Evolutionary conservation across 345 rosid genomes (phyloP), one percentile per base, ranked within the genome.

Genomic region (Dipteronia sinensis): DNA sequence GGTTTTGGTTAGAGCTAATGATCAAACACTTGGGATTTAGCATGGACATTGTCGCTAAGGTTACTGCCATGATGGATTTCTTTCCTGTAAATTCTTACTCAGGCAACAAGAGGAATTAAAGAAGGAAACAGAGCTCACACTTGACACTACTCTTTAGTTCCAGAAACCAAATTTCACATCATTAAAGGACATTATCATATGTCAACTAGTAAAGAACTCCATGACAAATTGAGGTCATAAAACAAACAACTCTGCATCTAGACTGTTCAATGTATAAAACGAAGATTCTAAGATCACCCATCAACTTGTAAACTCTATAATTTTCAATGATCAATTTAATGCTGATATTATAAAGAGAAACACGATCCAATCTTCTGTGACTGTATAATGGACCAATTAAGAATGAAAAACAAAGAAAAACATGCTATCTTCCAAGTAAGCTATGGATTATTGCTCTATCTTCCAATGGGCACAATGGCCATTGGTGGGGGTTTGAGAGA

Each of bases 31-130:
- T 27, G 27, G 27, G 27, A 27, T 34, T 34, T 34, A 5, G 38
- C 38, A 34, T 34, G 38, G 38, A 34, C 38, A 34, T 34, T 34
- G 6, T 34, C 38, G 38, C 38, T 4, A 91, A 73, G 65, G 88
- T 81, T 19, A 89, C 87, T 1, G 90, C 91, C 92, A 90, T 90
- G 27, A 3, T 55, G 15, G 4, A 44, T 49, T 67, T 56, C 31
- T 53, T 25, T 16, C 11, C 2, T 51, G 34, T 20, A 23, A 56
- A 56, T 56, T 19, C 62, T 56, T n/a, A n/a, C 19, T 55, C 61
- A 3, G 38, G n/a, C 42, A 27, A 15, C 22, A 51, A 68, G 71
- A 44, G 42, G 73, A 70, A 70, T 49, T 49, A 51, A 13, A 13
- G 8, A 15, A 10, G 19, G 7, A 25, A 51, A 38, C 19, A 2